phyloP scores from a whole-genome alignment of 139 green algal genomes.

The Ettlia oleoabundans region DNA sequence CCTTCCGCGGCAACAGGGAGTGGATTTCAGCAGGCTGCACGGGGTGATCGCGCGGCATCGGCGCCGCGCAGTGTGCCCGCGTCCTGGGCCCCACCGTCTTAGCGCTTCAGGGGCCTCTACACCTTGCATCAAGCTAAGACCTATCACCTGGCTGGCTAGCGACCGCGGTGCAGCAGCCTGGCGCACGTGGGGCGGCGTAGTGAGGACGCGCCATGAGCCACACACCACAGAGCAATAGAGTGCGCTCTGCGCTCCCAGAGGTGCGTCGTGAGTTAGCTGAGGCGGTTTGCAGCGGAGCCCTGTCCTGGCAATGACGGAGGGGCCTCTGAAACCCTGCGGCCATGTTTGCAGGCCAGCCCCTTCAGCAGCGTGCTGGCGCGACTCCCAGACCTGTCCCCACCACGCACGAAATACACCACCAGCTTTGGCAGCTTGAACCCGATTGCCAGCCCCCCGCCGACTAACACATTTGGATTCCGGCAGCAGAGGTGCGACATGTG shows the following conservation, averaged over 20 bases:
- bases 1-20: too few species aligned
- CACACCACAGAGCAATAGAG: neutral
- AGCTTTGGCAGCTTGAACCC: constrained; percentile 30
- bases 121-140: too few species aligned
- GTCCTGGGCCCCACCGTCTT: too few species aligned
- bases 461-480: constrained; percentile 8
- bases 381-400: constrained; percentile 20
- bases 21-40: too few species aligned
- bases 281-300: neutral
- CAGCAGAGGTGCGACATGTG: neutral
- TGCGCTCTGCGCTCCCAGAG: neutral
- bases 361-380: constrained; percentile 16
- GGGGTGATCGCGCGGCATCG: too few species aligned
- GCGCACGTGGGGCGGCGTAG: neutral
- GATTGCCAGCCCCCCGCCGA: neutral
- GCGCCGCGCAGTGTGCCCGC: too few species aligned
- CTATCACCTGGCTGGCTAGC: neutral
- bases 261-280: neutral
- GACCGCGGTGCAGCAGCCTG: neutral
- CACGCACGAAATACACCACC: neutral
- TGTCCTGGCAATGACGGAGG: neutral
- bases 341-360: constrained; percentile 14
- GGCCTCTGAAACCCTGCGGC: neutral
- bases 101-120: too few species aligned
- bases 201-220: neutral